These are phyloP conservation scores for Dorcoceras hygrometricum DNA, from an alignment of 257 asterid species.

Conservation along the genomic window DNA sequence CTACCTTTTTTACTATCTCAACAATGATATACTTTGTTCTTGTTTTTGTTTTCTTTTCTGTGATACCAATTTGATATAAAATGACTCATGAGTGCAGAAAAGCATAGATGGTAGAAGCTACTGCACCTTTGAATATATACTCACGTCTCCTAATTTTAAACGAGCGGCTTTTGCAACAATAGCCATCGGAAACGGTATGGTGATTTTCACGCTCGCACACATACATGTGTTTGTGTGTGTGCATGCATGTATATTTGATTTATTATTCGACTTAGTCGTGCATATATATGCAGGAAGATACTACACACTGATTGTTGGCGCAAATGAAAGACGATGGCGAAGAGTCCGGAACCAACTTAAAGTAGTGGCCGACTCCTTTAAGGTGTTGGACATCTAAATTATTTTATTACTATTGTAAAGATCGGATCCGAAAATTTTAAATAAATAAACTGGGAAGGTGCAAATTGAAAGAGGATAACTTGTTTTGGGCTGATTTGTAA, in stretches of 20 bases:
- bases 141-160: slow-evolving; percentile 64
- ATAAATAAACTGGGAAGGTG: no score
- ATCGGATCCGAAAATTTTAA: no score
- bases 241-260: background rate
- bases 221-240: no score
- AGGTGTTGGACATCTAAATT: slow-evolving; percentile 56
- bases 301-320: slow-evolving; percentile 82
- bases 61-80: background rate
- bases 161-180: slow-evolving; percentile 87
- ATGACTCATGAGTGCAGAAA: slow-evolving; percentile 44
- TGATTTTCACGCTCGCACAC: no score
- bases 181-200: slow-evolving; percentile 74
- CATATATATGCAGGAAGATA: slow-evolving; percentile 53
- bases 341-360: slow-evolving; percentile 64
- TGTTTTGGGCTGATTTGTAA: no score
- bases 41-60: background rate
- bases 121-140: slow-evolving; percentile 69
- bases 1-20: background rate
- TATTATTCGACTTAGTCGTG: background rate
- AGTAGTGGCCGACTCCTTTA: slow-evolving; percentile 86
- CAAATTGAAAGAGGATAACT: no score
- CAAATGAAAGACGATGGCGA: slow-evolving; percentile 79
- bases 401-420: no score
- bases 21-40: background rate
- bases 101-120: slow-evolving; percentile 67